Evolutionary conservation across 805 yeast species (phyloP).

Genomic region (Candida chauliodis): DNA sequence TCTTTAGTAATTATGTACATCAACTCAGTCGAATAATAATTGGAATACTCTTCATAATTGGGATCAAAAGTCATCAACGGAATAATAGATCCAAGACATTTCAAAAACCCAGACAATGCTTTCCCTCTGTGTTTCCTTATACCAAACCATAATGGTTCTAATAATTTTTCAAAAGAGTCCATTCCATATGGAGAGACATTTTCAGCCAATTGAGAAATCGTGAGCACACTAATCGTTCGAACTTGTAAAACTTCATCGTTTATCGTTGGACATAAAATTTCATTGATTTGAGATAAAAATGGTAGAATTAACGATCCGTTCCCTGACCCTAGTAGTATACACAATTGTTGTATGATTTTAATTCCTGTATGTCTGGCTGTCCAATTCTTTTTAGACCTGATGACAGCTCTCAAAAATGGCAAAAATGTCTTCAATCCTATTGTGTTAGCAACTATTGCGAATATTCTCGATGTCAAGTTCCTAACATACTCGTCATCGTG

Average conservation of each 20-base stretch:
- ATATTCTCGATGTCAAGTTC: constrained; percentile 68
- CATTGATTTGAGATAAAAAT: constrained; percentile 60
- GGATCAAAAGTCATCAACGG: constrained; percentile 71
- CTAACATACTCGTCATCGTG: constrained; percentile 78
- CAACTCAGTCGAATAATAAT: constrained; percentile 72
- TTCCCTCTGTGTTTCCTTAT: constrained; percentile 74
- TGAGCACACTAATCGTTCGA: constrained; percentile 65
- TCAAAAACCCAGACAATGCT: constrained; percentile 68
- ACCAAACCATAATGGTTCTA: constrained; percentile 82
- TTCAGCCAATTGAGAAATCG: constrained; percentile 74
- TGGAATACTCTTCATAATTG: constrained; percentile 63
- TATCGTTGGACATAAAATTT: constrained; percentile 54
- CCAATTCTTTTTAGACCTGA: constrained; percentile 74
- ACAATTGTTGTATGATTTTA: constrained; percentile 71
- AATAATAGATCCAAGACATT: constrained; percentile 73
- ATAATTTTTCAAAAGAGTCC: constrained; percentile 71
- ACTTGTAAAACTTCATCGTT: constrained; percentile 67
- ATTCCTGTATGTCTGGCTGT: constrained; percentile 81
- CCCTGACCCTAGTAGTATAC: constrained; percentile 64
- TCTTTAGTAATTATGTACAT: constrained; percentile 67
- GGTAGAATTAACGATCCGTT: constrained; percentile 57
- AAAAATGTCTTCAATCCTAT: constrained; percentile 67
- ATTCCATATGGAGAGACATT: constrained; percentile 85
- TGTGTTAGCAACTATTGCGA: constrained; percentile 81
- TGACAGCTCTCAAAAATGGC: constrained; percentile 80